Conservation (phyloP, 441 rosid species). For the Breynia disticha region DNA sequence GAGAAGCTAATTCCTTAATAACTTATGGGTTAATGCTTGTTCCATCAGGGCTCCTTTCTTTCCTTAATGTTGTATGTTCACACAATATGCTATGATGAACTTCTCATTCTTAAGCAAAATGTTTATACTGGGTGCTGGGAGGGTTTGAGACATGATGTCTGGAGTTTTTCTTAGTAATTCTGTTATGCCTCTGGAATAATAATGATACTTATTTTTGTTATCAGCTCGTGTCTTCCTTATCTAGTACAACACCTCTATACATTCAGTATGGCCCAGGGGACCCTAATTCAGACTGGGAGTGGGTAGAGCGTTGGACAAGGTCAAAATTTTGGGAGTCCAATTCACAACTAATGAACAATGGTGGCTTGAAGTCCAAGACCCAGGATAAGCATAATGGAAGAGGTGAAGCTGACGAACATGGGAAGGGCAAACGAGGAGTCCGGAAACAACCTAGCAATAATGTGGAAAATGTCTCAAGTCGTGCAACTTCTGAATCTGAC, state of each 20-base stretch:
- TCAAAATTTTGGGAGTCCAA: slow-evolving; percentile 48
- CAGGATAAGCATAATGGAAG: slow-evolving; percentile 21
- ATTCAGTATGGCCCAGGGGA: slow-evolving; percentile 46
- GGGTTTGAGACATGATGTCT: not conserved
- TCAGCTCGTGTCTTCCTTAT: slow-evolving; percentile 60
- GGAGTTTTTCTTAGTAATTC: not conserved
- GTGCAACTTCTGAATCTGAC: slow-evolving; percentile 26
- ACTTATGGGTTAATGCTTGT: no score
- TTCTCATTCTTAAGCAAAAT: no score
- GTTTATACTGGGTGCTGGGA: no score
- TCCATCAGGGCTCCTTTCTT: no score
- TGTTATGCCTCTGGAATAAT: not conserved
- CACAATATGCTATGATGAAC: no score
- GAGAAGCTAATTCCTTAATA: no score
- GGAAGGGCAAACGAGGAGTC: slow-evolving; percentile 37
- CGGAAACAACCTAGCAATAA: slow-evolving; percentile 26
- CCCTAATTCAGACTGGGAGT: slow-evolving; percentile 48
- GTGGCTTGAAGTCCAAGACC: slow-evolving; percentile 22
- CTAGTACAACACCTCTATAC: slow-evolving; percentile 32
- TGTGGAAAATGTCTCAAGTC: slow-evolving; percentile 29
- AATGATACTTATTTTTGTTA: not conserved
- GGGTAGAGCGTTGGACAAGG: slow-evolving; percentile 77
- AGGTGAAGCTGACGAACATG: slow-evolving; percentile 24
- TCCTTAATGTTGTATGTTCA: no score
- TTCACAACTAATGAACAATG: slow-evolving; percentile 29